Evolutionary conservation across 1,284 basidiomycete genomes (phyloP).

Genomic region (Ustilago sp.): DNA sequence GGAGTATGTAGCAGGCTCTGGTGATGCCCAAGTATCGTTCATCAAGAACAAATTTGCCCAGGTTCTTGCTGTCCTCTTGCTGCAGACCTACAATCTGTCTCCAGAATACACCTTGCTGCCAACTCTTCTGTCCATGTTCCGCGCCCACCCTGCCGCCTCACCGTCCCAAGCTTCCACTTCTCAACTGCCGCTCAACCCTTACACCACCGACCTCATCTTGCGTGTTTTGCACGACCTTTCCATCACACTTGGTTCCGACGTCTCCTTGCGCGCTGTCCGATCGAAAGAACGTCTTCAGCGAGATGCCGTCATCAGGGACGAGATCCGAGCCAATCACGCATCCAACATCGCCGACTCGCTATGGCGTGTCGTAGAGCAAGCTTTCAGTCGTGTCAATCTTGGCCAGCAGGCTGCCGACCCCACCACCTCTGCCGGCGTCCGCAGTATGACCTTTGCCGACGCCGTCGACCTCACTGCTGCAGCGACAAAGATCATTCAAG

Average conservation of each 20-base stretch:
- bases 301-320: slow-evolving; percentile 67
- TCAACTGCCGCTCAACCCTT: slow-evolving; percentile 82
- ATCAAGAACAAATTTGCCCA: slow-evolving; percentile 97
- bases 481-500: slow-evolving; percentile 88
- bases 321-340: slow-evolving; percentile 74
- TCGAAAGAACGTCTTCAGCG: slow-evolving; percentile 64
- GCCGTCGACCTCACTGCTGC: slow-evolving; percentile 75
- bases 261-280: slow-evolving; percentile 63
- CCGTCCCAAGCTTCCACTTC: slow-evolving; percentile 77
- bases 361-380: slow-evolving; percentile 83
- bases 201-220: slow-evolving; percentile 77
- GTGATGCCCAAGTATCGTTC: slow-evolving; percentile 69
- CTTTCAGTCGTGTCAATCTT: slow-evolving; percentile 67
- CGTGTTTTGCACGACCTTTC: slow-evolving; percentile 67
- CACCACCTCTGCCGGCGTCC: slow-evolving; percentile 70
- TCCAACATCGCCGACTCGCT: slow-evolving; percentile 87
- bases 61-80: slow-evolving; percentile 93
- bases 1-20: slow-evolving; percentile 62
- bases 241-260: slow-evolving; percentile 67
- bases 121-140: slow-evolving; percentile 67
- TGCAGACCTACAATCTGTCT: slow-evolving; percentile 88
- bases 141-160: slow-evolving; percentile 70
- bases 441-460: slow-evolving; percentile 72
- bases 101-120: slow-evolving; percentile 81
- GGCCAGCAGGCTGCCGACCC: slow-evolving; percentile 27